Percentiles rank a stretch among this genome's conserved stretches.
These are phyloP conservation scores for Nigrospora sphaerica DNA, from an alignment of 2,329 filamentous ascomycete genomes.

Conservation along the genomic window DNA sequence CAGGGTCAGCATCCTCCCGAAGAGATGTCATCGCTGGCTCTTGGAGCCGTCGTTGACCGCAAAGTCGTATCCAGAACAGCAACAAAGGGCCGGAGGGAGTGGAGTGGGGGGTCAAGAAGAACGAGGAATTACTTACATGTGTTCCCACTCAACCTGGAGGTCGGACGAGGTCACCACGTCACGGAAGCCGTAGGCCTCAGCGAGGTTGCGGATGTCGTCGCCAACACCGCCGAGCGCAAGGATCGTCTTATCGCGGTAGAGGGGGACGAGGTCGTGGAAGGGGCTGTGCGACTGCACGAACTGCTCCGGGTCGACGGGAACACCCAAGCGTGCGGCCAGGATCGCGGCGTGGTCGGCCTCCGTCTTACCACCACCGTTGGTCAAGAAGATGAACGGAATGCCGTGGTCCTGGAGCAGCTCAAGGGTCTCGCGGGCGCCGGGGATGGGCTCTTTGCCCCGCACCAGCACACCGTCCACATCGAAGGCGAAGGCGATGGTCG, in stretches of 20 bases:
- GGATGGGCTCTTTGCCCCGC: conserved; percentile 54
- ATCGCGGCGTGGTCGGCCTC: conserved; percentile 56
- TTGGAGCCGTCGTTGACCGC: no score
- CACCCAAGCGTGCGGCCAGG: conserved; percentile 41
- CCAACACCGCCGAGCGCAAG: conserved; percentile 45
- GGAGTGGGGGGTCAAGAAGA: not conserved
- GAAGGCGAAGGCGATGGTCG: conserved; percentile 21
- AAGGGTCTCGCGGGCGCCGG: conserved; percentile 53
- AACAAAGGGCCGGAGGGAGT: not conserved
- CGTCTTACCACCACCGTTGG: conserved; percentile 65
- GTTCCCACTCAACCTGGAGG: conserved; percentile 12
- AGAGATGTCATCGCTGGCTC: no score
- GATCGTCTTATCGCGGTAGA: conserved; percentile 42
- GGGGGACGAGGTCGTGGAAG: conserved; percentile 48
- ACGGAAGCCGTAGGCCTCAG: conserved; percentile 24
- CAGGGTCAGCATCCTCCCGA: no score
- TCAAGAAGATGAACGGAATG: conserved; percentile 67
- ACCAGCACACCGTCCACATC: conserved; percentile 57
- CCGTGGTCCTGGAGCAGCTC: conserved; percentile 48
- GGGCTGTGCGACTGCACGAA: conserved; percentile 73
- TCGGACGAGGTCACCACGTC: conserved; percentile 30
- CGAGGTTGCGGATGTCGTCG: conserved; percentile 19
- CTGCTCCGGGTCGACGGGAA: conserved; percentile 36
- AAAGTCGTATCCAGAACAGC: no score
- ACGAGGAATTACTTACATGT: conserved; percentile 4